A percentile compares a stretch with the other conserved stretches of the same genome.
These are phyloP conservation scores for Durio zibethinus DNA, from an alignment of 345 rosid species.

Conservation along the genomic window DNA sequence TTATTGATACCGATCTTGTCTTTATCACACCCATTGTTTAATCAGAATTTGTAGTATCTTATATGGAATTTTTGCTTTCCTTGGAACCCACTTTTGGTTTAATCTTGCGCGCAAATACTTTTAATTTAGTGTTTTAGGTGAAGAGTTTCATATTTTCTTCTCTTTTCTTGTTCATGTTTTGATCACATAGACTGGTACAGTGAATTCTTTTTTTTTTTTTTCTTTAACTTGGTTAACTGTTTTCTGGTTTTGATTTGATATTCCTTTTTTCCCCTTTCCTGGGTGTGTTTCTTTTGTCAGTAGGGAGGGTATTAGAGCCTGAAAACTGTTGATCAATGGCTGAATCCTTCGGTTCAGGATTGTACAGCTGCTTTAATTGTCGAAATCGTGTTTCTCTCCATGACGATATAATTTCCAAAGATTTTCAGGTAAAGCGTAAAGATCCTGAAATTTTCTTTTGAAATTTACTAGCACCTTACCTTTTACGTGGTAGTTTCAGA, in stretches of 20 bases:
- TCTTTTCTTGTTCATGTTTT: conserved; percentile 1
- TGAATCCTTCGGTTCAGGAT: conserved; percentile 61
- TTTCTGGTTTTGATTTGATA: not conserved
- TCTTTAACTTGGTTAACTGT: conserved; percentile 9
- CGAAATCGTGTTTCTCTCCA: conserved; percentile 77
- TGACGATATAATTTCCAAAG: conserved; percentile 77
- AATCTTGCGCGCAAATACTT: conserved; percentile 46
- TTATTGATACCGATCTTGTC: conserved; percentile 3
- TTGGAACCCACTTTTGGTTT: conserved; percentile 16
- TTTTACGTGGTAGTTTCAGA: not conserved
- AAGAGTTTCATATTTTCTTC: not conserved
- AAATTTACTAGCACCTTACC: not conserved
- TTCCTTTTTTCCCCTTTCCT: not conserved
- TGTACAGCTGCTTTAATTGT: conserved; percentile 81
- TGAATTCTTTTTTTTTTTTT: not conserved
- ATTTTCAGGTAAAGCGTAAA: conserved; percentile 67
- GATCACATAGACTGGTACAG: not conserved
- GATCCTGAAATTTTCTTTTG: not conserved
- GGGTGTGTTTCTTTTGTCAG: not conserved
- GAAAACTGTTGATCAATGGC: conserved; percentile 43
- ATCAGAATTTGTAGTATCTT: conserved; percentile 14
- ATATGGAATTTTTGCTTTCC: conserved; percentile 24
- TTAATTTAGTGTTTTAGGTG: conserved; percentile 12
- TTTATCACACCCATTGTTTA: conserved; percentile 18
- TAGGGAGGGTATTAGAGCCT: conserved; percentile 13